Evolutionary conservation across 164 flowering plant genomes (phyloP).

Genomic region (Macadamia tetraphylla): DNA sequence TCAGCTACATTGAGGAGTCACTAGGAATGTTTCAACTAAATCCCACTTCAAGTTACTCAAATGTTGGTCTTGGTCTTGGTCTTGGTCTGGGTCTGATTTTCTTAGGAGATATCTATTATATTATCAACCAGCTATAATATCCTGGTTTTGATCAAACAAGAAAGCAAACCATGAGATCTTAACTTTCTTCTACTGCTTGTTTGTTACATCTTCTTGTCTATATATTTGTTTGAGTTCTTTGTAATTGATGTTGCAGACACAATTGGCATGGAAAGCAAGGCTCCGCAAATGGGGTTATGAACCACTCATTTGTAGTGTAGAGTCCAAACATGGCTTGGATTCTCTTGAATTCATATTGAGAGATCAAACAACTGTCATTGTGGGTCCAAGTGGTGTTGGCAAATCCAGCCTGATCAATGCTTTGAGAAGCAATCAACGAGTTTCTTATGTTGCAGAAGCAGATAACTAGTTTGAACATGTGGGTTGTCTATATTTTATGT

Average conservation of each 20-base stretch:
- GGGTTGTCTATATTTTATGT: slow-evolving; percentile 14
- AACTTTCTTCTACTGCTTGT: background rate
- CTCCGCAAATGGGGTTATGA: slow-evolving; percentile 81
- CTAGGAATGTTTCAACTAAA: too few relatives aligned
- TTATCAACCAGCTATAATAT: background rate
- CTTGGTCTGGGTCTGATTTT: background rate
- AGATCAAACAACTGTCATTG: slow-evolving; percentile 78
- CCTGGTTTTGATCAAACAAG: background rate
- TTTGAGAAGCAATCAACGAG: slow-evolving; percentile 47
- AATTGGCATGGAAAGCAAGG: slow-evolving; percentile 57
- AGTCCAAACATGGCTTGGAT: slow-evolving; percentile 56
- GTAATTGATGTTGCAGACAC: slow-evolving; percentile 38
- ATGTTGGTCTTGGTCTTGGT: background rate
- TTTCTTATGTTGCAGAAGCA: slow-evolving; percentile 24
- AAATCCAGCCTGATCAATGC: slow-evolving; percentile 96
- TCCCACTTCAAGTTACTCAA: background rate
- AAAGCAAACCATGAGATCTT: background rate
- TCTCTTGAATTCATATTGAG: slow-evolving; percentile 49
- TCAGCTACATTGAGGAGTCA: too few relatives aligned
- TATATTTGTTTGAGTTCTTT: background rate
- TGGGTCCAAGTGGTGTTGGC: slow-evolving; percentile 99
- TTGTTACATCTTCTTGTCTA: too few relatives aligned
- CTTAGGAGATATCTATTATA: background rate
- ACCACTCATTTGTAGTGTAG: slow-evolving; percentile 84
- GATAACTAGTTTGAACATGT: slow-evolving; percentile 59